These are phyloP conservation scores for Cymbopogon citratus DNA, from an alignment of 176 grass and related monocot genomes.

Conservation along the genomic window DNA sequence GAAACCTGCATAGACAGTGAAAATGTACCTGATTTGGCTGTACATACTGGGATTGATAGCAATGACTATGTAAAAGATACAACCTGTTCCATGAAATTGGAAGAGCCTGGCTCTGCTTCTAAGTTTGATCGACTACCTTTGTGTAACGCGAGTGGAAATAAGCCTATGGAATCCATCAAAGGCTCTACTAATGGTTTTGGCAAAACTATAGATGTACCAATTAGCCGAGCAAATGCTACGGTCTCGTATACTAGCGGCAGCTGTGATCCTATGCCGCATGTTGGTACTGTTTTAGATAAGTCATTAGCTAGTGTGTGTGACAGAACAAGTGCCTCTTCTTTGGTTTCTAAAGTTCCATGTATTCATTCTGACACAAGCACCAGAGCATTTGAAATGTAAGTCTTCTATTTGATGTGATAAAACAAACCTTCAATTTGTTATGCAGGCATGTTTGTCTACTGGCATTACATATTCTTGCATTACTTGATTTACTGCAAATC, in stretches of 20 bases:
- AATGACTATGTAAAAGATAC: constrained; percentile 29
- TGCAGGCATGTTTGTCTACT: not conserved
- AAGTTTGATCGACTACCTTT: constrained; percentile 31
- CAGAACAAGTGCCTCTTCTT: constrained; percentile 33
- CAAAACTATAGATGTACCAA: constrained; percentile 36
- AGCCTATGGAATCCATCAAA: constrained; percentile 16
- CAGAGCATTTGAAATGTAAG: constrained; percentile 48
- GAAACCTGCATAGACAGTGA: constrained; percentile 8
- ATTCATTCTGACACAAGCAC: constrained; percentile 33
- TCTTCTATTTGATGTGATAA: constrained; percentile 29
- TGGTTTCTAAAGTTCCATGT: constrained; percentile 35
- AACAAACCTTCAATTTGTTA: constrained; percentile 5
- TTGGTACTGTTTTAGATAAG: constrained; percentile 34
- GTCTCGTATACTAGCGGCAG: constrained; percentile 5
- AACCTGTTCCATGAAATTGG: constrained; percentile 32
- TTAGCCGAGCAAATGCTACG: constrained; percentile 19
- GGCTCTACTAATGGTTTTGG: constrained; percentile 5
- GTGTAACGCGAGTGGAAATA: constrained; percentile 31
- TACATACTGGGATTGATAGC: constrained; percentile 9
- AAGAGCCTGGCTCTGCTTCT: constrained; percentile 21
- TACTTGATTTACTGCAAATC: constrained; percentile 14
- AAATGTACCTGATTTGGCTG: not conserved
- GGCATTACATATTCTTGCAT: not conserved
- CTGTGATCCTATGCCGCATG: constrained; percentile 26
- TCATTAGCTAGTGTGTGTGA: constrained; percentile 30